Evolutionary conservation across 495 filamentous ascomycete species (phyloP).

Genomic region (Cairneyella variabilis): DNA sequence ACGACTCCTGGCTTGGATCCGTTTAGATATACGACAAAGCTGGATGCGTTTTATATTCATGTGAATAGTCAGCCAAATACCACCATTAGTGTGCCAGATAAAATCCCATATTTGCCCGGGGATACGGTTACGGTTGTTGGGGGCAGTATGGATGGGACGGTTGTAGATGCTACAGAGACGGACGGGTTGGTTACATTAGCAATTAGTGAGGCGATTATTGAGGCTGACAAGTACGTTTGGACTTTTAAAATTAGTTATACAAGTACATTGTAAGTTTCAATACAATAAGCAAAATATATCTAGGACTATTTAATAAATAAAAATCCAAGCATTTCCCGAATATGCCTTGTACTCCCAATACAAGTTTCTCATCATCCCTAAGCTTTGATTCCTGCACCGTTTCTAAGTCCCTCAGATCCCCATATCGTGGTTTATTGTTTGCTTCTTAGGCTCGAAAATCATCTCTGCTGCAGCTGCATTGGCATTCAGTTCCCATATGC

Average conservation of each 20-base stretch:
- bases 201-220: slow-evolving; percentile 29
- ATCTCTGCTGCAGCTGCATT: no score
- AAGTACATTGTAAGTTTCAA: neutral
- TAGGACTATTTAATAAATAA: no score
- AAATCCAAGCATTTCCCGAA: no score
- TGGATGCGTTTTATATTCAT: slow-evolving; percentile 34
- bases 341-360: no score
- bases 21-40: slow-evolving; percentile 39
- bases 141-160: slow-evolving; percentile 30
- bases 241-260: slow-evolving; percentile 3
- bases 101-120: slow-evolving; percentile 35
- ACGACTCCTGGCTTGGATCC: slow-evolving; percentile 32
- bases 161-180: slow-evolving; percentile 19
- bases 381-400: no score
- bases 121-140: slow-evolving; percentile 39
- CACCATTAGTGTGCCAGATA: slow-evolving; percentile 30
- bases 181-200: slow-evolving; percentile 23
- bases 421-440: no score
- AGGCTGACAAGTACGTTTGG: slow-evolving; percentile 27
- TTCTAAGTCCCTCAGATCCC: no score
- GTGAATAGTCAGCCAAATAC: slow-evolving; percentile 29
- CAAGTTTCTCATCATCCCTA: no score
- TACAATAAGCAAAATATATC: no score
- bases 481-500: no score
- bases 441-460: no score